Evolutionary conservation across 352 stramenopile genomes (phyloP), one percentile per base, ranked within the genome.

Genomic region (Phytophthora fragariaefolia): DNA sequence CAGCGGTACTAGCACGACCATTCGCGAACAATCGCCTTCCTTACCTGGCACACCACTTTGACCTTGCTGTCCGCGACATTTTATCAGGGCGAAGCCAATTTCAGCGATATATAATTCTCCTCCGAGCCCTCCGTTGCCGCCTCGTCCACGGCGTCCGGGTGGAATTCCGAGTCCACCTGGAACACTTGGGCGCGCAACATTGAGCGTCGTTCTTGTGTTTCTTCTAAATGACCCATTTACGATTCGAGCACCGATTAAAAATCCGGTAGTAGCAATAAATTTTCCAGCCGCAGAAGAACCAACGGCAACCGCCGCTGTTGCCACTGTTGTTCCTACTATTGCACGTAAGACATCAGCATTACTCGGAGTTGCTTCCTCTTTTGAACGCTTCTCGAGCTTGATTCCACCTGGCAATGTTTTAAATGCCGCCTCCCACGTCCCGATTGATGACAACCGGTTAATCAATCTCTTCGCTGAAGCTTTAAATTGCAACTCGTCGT

Each of bases 141-240:
- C 56, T 23, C 40, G 23, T 6, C 56, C 43, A 10, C 45, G 48
- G 18, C 23, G 12, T 34, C 56, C 56, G 23, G 43, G 56, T 5
- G 45, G 43, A 6, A 13, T 17, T 13, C 56, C 42, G 9, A 10
- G 2, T 3, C 9, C 10, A 13, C 56, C 56, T 2, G 17, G 1
- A 1, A 42, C 9, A 24, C 22, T 40, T 24, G 5, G 2, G 17
- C 23, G 30, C 17, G 18, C 26, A 34, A 56, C 8, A 9, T 48
- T 12, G n/a, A 55, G 30, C 26, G 55, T 17, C 4, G 42, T 47
- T 27, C 10, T 54, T 2, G 55, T 63, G 6, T 36, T 53, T 53
- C 42, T 63, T 9, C 13, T 20, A 6, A 27, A 36, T n/a, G 12
- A 4, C 2, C 3, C 0, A 24, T 6, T 10, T 18, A 63, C 6